These are phyloP conservation scores for Puccinia triticina DNA, from an alignment of 1,284 basidiomycete genomes.

Conservation along the genomic window DNA sequence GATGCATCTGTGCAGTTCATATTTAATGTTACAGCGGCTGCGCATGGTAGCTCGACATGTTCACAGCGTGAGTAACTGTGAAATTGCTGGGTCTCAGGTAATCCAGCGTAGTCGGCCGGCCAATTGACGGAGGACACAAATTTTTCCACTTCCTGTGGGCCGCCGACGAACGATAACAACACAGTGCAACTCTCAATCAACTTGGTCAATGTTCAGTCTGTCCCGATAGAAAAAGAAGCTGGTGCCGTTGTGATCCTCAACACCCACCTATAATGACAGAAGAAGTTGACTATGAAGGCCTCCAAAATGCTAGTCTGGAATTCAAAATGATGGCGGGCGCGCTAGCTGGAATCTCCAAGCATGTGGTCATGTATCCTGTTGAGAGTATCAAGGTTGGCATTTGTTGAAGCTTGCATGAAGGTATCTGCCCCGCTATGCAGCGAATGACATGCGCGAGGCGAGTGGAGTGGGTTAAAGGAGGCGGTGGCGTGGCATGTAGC, in stretches of 20 bases:
- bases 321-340: slow-evolving; percentile 98
- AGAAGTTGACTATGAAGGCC: slow-evolving; percentile 54
- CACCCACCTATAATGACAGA: slow-evolving; percentile 52
- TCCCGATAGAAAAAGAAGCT: background rate
- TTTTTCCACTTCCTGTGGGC: background rate
- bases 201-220: background rate
- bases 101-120: no score
- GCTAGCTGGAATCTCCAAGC: slow-evolving; percentile 96
- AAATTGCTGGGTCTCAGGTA: no score
- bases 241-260: background rate
- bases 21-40: no score
- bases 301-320: slow-evolving; percentile 57
- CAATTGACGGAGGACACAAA: no score
- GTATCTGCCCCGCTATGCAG: no score
- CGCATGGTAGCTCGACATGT: no score
- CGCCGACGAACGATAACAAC: background rate
- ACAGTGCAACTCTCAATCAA: background rate
- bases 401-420: background rate
- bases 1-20: no score
- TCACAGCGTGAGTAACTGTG: no score
- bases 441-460: no score
- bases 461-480: no score
- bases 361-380: slow-evolving; percentile 97
- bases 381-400: slow-evolving; percentile 90
- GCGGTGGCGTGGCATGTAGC: no score